A percentile compares a stretch with the other conserved stretches of the same genome.
Evolutionary conservation across 345 rosid genomes (phyloP).

Genomic region (Linum trigynum): DNA sequence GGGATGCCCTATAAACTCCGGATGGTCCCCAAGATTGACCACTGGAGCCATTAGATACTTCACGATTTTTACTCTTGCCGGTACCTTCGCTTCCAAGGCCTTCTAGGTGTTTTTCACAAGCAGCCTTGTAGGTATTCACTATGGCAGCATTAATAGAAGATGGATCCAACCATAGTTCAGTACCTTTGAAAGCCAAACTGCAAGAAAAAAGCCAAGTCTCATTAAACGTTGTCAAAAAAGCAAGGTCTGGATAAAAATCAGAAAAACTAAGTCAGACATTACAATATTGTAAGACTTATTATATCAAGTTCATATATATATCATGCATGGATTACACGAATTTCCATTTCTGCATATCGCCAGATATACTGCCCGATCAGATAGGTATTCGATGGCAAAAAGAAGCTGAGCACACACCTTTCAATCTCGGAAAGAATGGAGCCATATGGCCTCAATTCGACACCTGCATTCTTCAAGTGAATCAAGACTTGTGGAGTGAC

Average conservation of each 20-base stretch:
- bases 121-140: constrained; percentile 57
- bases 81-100: constrained; percentile 25
- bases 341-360: too few species aligned
- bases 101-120: constrained; percentile 37
- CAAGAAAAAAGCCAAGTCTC: constrained; percentile 6
- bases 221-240: too few species aligned
- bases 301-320: too few species aligned
- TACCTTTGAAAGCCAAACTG: constrained; percentile 70
- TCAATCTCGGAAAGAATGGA: constrained; percentile 69
- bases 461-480: constrained; percentile 62
- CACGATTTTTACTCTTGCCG: constrained; percentile 16
- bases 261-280: neutral
- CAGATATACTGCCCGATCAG: too few species aligned
- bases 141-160: constrained; percentile 79
- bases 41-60: constrained; percentile 15
- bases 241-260: too few species aligned
- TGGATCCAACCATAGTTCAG: constrained; percentile 73
- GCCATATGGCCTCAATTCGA: constrained; percentile 58
- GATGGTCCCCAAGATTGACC: constrained; percentile 37
- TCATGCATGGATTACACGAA: too few species aligned
- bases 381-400: too few species aligned
- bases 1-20: constrained; percentile 64
- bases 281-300: neutral
- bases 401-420: constrained; percentile 30
- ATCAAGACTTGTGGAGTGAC: constrained; percentile 61